A percentile compares a stretch with the other conserved stretches of the same genome.
phyloP scores from a whole-genome alignment of 1,284 basidiomycete genomes.

The Gomphus bonarii region DNA sequence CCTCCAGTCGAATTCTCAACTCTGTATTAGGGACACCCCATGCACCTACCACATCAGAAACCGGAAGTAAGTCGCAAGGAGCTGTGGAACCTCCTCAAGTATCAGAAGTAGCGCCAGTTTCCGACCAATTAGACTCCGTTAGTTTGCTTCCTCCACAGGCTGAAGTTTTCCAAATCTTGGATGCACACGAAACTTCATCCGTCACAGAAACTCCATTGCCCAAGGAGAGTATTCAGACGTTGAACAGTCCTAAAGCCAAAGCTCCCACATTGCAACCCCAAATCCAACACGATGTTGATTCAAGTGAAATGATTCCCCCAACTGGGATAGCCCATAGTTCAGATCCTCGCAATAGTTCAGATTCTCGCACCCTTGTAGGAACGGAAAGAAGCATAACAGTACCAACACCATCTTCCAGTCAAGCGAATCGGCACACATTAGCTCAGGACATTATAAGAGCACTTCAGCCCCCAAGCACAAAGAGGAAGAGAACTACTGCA shows the following conservation, averaged over 20 bases:
- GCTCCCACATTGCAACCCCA: background rate
- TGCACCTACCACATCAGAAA: background rate
- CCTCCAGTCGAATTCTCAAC: background rate
- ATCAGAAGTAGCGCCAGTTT: background rate
- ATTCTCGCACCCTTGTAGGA: background rate
- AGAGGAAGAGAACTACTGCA: constrained; percentile 9
- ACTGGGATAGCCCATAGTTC: background rate
- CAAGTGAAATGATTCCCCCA: background rate
- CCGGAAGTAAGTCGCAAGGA: background rate
- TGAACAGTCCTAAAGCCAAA: background rate
- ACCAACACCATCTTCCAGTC: constrained; percentile 5
- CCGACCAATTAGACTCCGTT: background rate
- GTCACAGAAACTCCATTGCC: background rate
- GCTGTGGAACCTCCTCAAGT: background rate
- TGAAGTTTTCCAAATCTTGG: background rate
- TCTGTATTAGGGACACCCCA: background rate
- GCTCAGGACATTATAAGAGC: constrained; percentile 15
- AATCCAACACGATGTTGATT: background rate
- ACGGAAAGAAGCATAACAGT: background rate
- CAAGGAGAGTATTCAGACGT: background rate
- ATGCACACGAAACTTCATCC: background rate
- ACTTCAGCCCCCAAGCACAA: constrained; percentile 9
- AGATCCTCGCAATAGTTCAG: background rate
- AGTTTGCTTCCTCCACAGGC: background rate
- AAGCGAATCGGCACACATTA: constrained; percentile 12